These are phyloP conservation scores for Stephania cephalantha DNA, from an alignment of 164 flowering plant genomes.

Conservation along the genomic window DNA sequence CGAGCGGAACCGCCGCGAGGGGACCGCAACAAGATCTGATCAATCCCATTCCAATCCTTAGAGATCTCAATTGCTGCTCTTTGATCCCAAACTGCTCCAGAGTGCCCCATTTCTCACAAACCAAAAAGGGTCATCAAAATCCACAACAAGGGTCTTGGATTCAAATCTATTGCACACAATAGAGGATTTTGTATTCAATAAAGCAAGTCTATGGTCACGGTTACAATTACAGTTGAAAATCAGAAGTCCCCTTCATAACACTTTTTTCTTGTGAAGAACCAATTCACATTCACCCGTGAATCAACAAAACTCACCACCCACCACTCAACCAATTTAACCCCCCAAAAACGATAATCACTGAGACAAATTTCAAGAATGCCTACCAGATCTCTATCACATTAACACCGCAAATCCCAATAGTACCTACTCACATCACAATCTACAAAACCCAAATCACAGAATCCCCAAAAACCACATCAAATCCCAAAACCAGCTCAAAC, in stretches of 20 bases:
- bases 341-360: background rate
- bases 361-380: background rate
- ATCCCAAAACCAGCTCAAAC: background rate
- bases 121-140: conserved; percentile 8
- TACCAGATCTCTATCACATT: background rate
- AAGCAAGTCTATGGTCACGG: conserved; percentile 5
- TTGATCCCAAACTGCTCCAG: conserved; percentile 65
- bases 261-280: conserved; percentile 24
- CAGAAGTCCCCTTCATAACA: conserved; percentile 13
- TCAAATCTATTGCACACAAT: too few species aligned
- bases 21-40: conserved; percentile 61
- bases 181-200: background rate
- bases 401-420: background rate
- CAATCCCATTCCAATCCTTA: conserved; percentile 86
- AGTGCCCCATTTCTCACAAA: conserved; percentile 61
- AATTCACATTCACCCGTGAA: conserved; percentile 16
- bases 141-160: background rate
- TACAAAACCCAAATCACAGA: background rate
- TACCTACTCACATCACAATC: background rate
- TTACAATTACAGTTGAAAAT: conserved; percentile 17
- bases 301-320: conserved; percentile 12
- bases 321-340: conserved; percentile 10
- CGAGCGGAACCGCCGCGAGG: conserved; percentile 73
- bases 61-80: conserved; percentile 54
- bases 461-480: background rate